Evolutionary conservation across 2,329 filamentous ascomycete species (phyloP).

Genomic region (Didymella sp.): DNA sequence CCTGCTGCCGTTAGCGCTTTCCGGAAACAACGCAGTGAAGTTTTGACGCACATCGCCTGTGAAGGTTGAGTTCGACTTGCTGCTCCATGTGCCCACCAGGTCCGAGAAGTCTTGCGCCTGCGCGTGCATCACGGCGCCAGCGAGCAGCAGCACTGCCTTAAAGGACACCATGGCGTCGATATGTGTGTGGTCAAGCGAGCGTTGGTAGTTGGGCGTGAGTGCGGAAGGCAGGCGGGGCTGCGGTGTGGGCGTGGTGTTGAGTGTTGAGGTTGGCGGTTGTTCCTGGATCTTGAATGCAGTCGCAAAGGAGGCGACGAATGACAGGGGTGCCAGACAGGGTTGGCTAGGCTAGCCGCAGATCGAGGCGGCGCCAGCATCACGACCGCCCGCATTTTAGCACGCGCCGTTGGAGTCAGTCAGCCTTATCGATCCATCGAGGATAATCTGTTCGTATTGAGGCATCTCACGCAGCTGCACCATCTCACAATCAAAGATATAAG

Average conservation of each 20-base stretch:
- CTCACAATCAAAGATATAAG: not conserved
- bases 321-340: slow-evolving; percentile 28
- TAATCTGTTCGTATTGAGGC: not conserved
- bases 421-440: not conserved
- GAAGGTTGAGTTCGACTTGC: slow-evolving; percentile 71
- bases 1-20: slow-evolving; percentile 53
- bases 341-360: slow-evolving; percentile 41
- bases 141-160: slow-evolving; percentile 41
- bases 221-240: slow-evolving; percentile 8
- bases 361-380: slow-evolving; percentile 25
- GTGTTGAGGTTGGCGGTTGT: slow-evolving; percentile 17
- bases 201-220: slow-evolving; percentile 6
- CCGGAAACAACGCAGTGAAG: slow-evolving; percentile 12
- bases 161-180: slow-evolving; percentile 34
- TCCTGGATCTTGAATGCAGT: slow-evolving; percentile 28
- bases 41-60: slow-evolving; percentile 67
- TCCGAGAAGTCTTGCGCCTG: slow-evolving; percentile 48
- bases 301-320: slow-evolving; percentile 19
- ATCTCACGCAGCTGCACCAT: not conserved
- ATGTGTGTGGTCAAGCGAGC: slow-evolving; percentile 23
- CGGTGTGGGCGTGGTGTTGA: not conserved
- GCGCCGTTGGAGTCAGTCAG: slow-evolving; percentile 1
- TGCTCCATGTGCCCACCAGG: slow-evolving; percentile 74
- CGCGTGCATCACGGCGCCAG: slow-evolving; percentile 46
- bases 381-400: slow-evolving; percentile 24